Evolutionary conservation across 2,329 filamentous ascomycete genomes (phyloP).

Genomic region (Xylariaceae sp.): DNA sequence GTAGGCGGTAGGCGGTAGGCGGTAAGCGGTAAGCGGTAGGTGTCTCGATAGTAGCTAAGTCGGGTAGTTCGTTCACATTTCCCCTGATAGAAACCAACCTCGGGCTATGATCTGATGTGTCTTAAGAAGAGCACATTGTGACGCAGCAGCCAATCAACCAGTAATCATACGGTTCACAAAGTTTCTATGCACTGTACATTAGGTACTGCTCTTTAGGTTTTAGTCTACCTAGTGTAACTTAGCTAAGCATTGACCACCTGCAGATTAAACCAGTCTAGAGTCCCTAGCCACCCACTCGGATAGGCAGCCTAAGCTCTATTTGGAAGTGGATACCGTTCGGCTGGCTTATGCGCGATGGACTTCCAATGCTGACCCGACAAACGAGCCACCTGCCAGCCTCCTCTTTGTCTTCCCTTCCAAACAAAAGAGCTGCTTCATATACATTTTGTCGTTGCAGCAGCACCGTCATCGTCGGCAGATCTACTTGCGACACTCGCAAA

Average conservation of each 20-base stretch:
- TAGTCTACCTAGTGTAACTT: no score
- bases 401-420: conserved; percentile 27
- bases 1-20: no score
- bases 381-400: conserved; percentile 12
- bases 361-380: no score
- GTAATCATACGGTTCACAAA: background rate
- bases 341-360: conserved; percentile 4
- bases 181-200: background rate
- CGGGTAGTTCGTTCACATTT: no score
- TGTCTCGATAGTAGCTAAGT: no score
- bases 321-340: conserved; percentile 14
- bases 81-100: no score
- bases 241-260: conserved; percentile 16
- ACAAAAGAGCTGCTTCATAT: conserved; percentile 25
- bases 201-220: background rate
- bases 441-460: conserved; percentile 17
- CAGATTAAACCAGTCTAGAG: background rate
- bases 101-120: no score
- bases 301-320: no score
- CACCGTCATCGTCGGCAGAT: conserved; percentile 25
- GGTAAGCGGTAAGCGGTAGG: no score
- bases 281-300: no score
- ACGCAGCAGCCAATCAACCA: background rate
- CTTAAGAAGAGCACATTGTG: background rate
- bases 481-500: conserved; percentile 33